Conservation (phyloP, 345 rosid genomes). For the Bruguiera gymnorhiza region DNA sequence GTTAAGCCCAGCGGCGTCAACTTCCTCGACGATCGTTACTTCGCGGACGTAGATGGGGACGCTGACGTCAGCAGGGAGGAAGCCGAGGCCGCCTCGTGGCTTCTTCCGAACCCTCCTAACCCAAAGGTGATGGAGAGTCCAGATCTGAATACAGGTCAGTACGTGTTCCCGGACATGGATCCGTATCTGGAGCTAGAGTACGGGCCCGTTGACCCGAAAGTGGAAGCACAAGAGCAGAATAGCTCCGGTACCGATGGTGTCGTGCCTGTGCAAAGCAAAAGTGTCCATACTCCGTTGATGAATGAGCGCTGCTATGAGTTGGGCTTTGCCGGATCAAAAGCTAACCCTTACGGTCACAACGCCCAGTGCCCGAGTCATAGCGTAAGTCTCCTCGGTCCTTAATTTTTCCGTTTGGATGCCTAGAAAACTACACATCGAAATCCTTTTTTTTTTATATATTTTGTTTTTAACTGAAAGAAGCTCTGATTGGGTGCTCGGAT, state of each 20-base stretch:
- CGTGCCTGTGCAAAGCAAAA: slow-evolving; percentile 62
- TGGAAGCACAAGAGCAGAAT: slow-evolving; percentile 66
- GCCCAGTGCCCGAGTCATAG: slow-evolving; percentile 55
- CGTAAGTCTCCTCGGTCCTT: slow-evolving; percentile 37
- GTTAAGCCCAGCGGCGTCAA: slow-evolving; percentile 43
- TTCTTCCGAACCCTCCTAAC: slow-evolving; percentile 55
- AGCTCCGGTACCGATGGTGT: slow-evolving; percentile 86
- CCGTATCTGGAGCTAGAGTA: slow-evolving; percentile 77
- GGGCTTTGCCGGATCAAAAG: slow-evolving; percentile 55
- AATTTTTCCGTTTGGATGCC: no score
- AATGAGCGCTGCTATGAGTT: slow-evolving; percentile 54
- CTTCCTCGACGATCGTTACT: slow-evolving; percentile 46
- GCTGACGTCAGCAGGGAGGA: slow-evolving; percentile 67
- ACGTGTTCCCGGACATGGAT: slow-evolving; percentile 62
- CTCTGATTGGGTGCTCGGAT: background rate
- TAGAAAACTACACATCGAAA: no score
- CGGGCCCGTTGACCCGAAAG: slow-evolving; percentile 53
- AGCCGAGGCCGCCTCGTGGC: slow-evolving; percentile 85
- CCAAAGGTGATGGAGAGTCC: slow-evolving; percentile 39
- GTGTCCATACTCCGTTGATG: slow-evolving; percentile 33
- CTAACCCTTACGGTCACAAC: slow-evolving; percentile 41
- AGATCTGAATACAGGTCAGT: slow-evolving; percentile 70
- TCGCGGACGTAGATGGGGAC: slow-evolving; percentile 41
- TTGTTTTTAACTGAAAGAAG: background rate
- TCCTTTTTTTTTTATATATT: no score